Evolutionary conservation across 352 stramenopile species (phyloP), one percentile per base, ranked within the genome.

Genomic region (Stramenopiles sp.): DNA sequence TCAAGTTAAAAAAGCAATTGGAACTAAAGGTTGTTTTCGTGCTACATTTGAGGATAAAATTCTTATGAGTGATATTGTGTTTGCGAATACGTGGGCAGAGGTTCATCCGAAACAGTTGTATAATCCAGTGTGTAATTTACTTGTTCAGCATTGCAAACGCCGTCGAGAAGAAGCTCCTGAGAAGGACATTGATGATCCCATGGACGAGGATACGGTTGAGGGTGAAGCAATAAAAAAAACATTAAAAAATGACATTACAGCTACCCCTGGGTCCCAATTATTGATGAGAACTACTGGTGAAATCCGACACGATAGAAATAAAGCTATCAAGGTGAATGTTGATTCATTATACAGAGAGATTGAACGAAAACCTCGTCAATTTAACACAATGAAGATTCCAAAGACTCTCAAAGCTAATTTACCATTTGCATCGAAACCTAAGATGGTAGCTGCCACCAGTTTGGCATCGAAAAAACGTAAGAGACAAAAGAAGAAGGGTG

Each of bases 1-100:
- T 32, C 66, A 80, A 24, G 40, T 52, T 2, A 51, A 52, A 19
- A 58, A 49, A 28, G 48, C 48, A 2, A 47, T 41, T 17, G 66
- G 66, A 1, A 53, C 62, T 29, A 55, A 58, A 8, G 87, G 87
- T 21, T 68, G 83, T 40, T 97, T 96, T 57, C 70, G 87, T 43
- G 85, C 83, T 0, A 96, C 83, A 0, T 98, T 99, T 49, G 87
- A 99, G 55, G 85, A 99, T 58, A 96, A 97, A 54, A 71, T 97
- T 52, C 52, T 96, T 1, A 76, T 88, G 51, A 92, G 70, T 36
- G 87, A 99, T 51, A 86, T 97, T 34, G 73, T 99, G 0, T 93
- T 98, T 51, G 4, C 45, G 29, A 17, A 34, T 5, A 36, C 85
- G 19, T 99, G 87, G 87, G 83, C 94, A 39, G 79, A 79, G 4